A percentile compares a stretch with the other conserved stretches of the same genome.
phyloP scores from a whole-genome alignment of 116 monocot genomes.

The Dioscorea cayenensis region DNA sequence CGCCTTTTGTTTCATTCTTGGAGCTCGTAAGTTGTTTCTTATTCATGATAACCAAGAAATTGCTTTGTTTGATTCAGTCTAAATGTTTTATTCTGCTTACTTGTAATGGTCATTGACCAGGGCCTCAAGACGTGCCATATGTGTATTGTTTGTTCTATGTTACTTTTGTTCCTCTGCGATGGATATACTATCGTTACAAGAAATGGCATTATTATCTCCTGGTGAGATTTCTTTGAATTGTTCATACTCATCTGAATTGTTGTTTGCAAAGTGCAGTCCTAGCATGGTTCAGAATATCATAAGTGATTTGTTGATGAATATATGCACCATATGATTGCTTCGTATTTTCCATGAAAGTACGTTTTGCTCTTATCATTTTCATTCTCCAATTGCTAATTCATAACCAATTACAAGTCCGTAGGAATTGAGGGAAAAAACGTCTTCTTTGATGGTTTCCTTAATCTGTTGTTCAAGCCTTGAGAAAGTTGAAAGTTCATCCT shows the following conservation, averaged over 20 bases:
- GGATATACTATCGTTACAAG: constrained; percentile 99
- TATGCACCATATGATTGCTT: too few species aligned
- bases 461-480: too few species aligned
- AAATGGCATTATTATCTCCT: constrained; percentile 99
- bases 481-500: too few species aligned
- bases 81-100: background rate
- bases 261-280: background rate
- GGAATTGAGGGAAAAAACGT: too few species aligned
- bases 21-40: constrained; percentile 63
- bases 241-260: background rate
- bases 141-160: constrained; percentile 88
- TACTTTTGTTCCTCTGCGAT: constrained; percentile 85
- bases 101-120: constrained; percentile 27
- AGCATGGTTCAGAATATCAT: too few species aligned
- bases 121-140: constrained; percentile 91
- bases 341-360: too few species aligned
- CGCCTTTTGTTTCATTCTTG: constrained; percentile 85
- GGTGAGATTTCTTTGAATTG: constrained; percentile 41
- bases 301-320: too few species aligned
- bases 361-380: too few species aligned
- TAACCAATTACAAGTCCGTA: too few species aligned
- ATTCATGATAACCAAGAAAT: background rate
- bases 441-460: too few species aligned
- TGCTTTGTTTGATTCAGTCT: background rate
- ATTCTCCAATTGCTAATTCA: too few species aligned